Evolutionary conservation across 2,329 filamentous ascomycete genomes (phyloP), one percentile per base, ranked within the genome.

Genomic region (Leptographium radiaticola): DNA sequence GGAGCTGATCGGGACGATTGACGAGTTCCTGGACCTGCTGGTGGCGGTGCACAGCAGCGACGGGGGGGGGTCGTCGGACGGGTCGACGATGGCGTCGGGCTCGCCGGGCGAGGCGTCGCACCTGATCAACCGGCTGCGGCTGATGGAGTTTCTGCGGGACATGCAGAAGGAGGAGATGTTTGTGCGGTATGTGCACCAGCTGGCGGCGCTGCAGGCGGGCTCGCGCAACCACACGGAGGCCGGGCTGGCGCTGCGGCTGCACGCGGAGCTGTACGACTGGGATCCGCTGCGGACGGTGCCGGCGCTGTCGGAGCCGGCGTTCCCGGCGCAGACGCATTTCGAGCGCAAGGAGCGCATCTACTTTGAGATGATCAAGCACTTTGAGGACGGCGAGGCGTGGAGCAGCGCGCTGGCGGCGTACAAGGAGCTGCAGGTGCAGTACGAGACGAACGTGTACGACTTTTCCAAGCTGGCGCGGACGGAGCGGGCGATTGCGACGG

Each of bases 131-230:
- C 88, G 89, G 0, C 72, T 97, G 51, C 82, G 88, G 54, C 73
- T 97, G 31, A 96, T 97, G 90, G 89, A 96, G 61, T 97, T 96
- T 69, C 77, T 97, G 61, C 86, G 89, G 59, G 89, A 96, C 64
- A 95, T 96, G 85, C 87, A 94, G 60, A 95, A 95, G 64, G 89
- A 95, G 66, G 90, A 96, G 63, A 95, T 96, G 55, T 97, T 95
- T 67, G 86, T 95, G 59, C 85, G 89, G 59, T 96, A 97, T 63
- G 90, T 97, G 15, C 91, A 97, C 65, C 89, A 96, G 67, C 76
- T 97, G 20, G 87, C 89, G 2, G 73, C 81, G 42, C 73, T 93
- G 13, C 91, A 97, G 66, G 77, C 79, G 10, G 79, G 84, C 43
- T 79, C 86, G 5, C 77, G 85, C 55, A 93, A 95, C 62, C 81